Conservation (phyloP, 2,329 filamentous ascomycete species). For the Pezicula radicicola region DNA sequence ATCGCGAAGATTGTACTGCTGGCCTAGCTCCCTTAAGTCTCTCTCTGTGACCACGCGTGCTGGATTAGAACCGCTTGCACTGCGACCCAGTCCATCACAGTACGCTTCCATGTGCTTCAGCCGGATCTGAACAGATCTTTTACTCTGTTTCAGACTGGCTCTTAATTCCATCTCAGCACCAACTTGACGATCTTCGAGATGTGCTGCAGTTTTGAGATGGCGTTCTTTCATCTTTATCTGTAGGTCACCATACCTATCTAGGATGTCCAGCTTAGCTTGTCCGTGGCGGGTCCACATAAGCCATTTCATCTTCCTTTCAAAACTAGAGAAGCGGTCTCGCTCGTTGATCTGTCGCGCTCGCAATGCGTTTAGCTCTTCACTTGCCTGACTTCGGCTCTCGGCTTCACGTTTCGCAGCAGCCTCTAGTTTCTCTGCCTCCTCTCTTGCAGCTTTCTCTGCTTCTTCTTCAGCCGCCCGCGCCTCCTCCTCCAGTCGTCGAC, state of each 20-base stretch:
- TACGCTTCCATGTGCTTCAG: conserved; percentile 67
- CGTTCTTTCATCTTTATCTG: conserved; percentile 52
- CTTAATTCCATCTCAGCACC: conserved; percentile 59
- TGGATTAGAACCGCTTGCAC: conserved; percentile 36
- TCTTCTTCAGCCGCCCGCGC: conserved; percentile 42
- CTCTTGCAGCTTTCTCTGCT: conserved; percentile 42
- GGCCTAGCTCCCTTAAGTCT: conserved; percentile 54
- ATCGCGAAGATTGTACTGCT: conserved; percentile 59
- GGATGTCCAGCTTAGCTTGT: conserved; percentile 41
- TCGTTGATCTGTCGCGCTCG: conserved; percentile 45
- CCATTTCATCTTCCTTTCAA: conserved; percentile 45
- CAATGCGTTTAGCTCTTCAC: conserved; percentile 41
- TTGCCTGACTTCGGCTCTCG: conserved; percentile 41
- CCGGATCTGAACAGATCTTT: conserved; percentile 53
- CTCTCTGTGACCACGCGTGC: conserved; percentile 55
- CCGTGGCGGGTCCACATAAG: conserved; percentile 49
- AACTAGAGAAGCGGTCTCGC: conserved; percentile 48
- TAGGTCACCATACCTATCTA: conserved; percentile 45
- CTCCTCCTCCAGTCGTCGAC: conserved; percentile 46
- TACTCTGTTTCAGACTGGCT: conserved; percentile 50
- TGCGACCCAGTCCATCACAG: conserved; percentile 50
- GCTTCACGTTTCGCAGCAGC: conserved; percentile 40
- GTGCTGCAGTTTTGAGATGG: conserved; percentile 48
- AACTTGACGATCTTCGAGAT: conserved; percentile 61
- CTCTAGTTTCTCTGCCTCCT: conserved; percentile 40